phyloP scores from a whole-genome alignment of 2,329 filamentous ascomycete genomes.

The Aureobasidium sp. region DNA sequence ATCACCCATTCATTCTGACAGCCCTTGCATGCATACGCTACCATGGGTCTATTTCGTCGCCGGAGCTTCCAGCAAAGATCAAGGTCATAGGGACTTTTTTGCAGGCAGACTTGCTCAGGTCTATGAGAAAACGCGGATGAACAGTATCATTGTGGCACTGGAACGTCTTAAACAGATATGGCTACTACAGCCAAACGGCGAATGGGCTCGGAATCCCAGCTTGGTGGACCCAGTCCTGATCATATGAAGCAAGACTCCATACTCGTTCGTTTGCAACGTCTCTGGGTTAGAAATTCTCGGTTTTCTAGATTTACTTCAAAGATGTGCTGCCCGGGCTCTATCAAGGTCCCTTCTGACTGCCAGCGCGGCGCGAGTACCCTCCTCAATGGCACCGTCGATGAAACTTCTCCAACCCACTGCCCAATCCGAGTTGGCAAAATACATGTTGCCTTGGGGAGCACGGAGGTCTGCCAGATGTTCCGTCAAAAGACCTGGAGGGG shows the following conservation, averaged over 20 bases:
- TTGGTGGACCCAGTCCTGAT: constrained; percentile 13
- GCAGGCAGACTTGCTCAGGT: constrained; percentile 25
- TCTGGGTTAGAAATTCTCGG: not conserved
- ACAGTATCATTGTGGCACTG: constrained; percentile 34
- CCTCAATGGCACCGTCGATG: constrained; percentile 32
- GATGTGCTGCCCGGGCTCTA: not conserved
- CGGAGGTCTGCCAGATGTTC: constrained; percentile 25
- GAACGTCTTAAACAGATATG: constrained; percentile 32
- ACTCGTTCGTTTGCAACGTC: not conserved
- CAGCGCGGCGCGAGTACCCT: constrained; percentile 21
- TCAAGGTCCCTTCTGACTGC: constrained; percentile 6
- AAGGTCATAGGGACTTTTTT: constrained; percentile 34
- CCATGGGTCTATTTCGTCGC: constrained; percentile 39
- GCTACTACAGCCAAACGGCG: constrained; percentile 17
- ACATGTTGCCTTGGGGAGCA: constrained; percentile 24
- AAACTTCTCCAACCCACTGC: constrained; percentile 31
- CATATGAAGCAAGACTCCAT: not conserved
- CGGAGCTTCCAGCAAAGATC: constrained; percentile 33
- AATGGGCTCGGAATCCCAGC: constrained; percentile 12
- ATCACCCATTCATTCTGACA: constrained; percentile 23
- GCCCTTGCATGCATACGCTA: constrained; percentile 33
- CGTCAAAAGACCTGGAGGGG: constrained; percentile 15
- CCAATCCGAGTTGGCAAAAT: constrained; percentile 32
- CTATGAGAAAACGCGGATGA: constrained; percentile 31
- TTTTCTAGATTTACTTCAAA: not conserved